Evolutionary conservation across 352 stramenopile species (phyloP).

Genomic region (Phytophthora meadii): DNA sequence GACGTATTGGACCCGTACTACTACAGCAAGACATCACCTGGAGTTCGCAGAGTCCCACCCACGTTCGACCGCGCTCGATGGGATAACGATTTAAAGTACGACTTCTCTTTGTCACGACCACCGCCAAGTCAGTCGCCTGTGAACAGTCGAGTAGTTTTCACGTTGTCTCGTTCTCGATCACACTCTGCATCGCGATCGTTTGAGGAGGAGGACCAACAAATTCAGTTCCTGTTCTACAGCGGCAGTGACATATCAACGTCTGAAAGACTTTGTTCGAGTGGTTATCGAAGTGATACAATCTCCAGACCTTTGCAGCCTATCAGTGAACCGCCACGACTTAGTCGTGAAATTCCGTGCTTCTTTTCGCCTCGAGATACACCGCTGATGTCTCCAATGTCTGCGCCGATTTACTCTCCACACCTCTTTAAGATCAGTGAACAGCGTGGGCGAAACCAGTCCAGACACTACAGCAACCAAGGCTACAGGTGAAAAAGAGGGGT

Average conservation of each 20-base stretch:
- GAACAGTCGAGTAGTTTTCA: slow-evolving; percentile 1
- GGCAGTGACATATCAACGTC: slow-evolving; percentile 41
- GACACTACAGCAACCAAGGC: slow-evolving; percentile 22
- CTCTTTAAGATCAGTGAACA: slow-evolving; percentile 42
- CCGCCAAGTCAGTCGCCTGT: slow-evolving; percentile 17
- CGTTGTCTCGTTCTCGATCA: slow-evolving; percentile 24
- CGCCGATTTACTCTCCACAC: slow-evolving; percentile 38
- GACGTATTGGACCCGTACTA: slow-evolving; percentile 35
- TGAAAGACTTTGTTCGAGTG: slow-evolving; percentile 6
- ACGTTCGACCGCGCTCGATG: slow-evolving; percentile 30
- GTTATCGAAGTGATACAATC: slow-evolving; percentile 32
- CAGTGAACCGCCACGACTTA: slow-evolving; percentile 33
- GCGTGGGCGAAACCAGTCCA: slow-evolving; percentile 7
- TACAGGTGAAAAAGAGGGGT: slow-evolving; percentile 21
- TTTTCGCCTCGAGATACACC: slow-evolving; percentile 49
- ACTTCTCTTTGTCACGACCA: slow-evolving; percentile 28
- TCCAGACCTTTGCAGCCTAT: slow-evolving; percentile 17
- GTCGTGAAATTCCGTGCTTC: slow-evolving; percentile 51
- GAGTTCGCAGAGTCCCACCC: slow-evolving; percentile 27
- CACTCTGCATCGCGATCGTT: neutral
- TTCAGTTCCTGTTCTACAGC: slow-evolving; percentile 59
- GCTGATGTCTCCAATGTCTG: slow-evolving; percentile 22
- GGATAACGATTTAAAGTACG: slow-evolving; percentile 39
- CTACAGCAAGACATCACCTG: slow-evolving; percentile 38
- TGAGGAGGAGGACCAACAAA: slow-evolving; percentile 31